A percentile compares a stretch with the other conserved stretches of the same genome.
Evolutionary conservation across 1,284 basidiomycete genomes (phyloP).

Genomic region (Peniophora sp.): DNA sequence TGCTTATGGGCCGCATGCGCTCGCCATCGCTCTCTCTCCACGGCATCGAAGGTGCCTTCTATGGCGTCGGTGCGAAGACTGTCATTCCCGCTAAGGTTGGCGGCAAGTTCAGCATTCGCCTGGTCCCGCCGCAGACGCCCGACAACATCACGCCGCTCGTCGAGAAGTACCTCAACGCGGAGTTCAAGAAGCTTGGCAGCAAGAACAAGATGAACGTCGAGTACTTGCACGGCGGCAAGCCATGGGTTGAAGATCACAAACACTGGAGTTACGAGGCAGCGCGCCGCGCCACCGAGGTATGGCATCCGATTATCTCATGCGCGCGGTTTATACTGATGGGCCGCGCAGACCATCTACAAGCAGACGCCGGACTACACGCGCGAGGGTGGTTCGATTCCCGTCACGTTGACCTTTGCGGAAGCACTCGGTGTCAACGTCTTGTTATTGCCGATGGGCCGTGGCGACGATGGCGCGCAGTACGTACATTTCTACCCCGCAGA

Average conservation of each 20-base stretch:
- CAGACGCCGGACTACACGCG: conserved; percentile 83
- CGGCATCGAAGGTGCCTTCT: conserved; percentile 97
- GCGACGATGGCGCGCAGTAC: conserved; percentile 90
- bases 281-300: conserved; percentile 69
- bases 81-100: conserved; percentile 90
- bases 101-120: conserved; percentile 93
- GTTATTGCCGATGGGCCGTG: conserved; percentile 87
- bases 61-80: conserved; percentile 83
- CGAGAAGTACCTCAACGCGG: conserved; percentile 60
- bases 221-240: conserved; percentile 75
- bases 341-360: conserved; percentile 63
- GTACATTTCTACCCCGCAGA: conserved; percentile 19
- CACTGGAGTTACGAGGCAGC: conserved; percentile 98
- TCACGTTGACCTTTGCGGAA: conserved; percentile 94
- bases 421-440: conserved; percentile 76
- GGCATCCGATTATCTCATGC: background rate
- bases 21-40: conserved; percentile 88
- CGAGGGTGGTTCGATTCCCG: conserved; percentile 95
- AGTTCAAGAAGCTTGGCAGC: conserved; percentile 78
- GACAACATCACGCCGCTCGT: conserved; percentile 71
- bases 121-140: conserved; percentile 88
- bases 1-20: conserved; percentile 88
- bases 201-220: conserved; percentile 76
- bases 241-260: conserved; percentile 80
- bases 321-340: conserved; percentile 1